Percentiles rank a stretch among this genome's conserved stretches.
phyloP scores from a whole-genome alignment of 2,329 filamentous ascomycete genomes.

The Sarocladium brachiariae region DNA sequence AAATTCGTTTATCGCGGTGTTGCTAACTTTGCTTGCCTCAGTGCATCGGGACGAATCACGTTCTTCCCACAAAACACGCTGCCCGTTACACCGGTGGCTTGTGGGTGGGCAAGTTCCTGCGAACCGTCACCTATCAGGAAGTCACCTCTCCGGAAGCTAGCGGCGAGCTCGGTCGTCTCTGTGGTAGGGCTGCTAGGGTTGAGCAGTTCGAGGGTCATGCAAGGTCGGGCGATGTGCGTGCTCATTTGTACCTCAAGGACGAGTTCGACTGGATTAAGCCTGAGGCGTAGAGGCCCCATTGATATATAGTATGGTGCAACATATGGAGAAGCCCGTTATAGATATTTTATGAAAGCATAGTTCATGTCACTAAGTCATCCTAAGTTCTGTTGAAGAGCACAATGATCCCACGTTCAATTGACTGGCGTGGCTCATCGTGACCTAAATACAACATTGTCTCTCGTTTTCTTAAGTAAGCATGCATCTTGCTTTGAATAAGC shows the following conservation, averaged over 20 bases:
- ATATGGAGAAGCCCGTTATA: no score
- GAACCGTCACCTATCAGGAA: neutral
- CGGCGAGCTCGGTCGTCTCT: neutral
- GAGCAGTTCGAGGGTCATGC: slow-evolving; percentile 1
- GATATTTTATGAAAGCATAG: no score
- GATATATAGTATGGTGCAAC: no score
- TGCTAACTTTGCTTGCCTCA: neutral
- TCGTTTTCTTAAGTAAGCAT: no score
- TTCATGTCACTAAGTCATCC: no score
- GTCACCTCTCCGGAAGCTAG: neutral
- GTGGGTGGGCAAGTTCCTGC: slow-evolving; percentile 1
- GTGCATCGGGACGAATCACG: neutral
- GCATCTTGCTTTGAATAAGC: no score
- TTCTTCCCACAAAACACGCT: slow-evolving; percentile 1
- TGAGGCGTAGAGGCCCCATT: no score
- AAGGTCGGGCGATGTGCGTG: neutral
- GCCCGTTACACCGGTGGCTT: neutral
- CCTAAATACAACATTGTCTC: no score
- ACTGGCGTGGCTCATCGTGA: no score
- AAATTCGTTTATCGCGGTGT: neutral
- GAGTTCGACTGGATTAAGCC: slow-evolving; percentile 1
- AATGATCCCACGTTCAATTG: no score
- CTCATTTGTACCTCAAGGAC: slow-evolving; percentile 1
- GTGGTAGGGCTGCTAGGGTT: neutral
- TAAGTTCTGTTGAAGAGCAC: no score